Percentiles rank a stretch among this genome's conserved stretches.
These are phyloP conservation scores for Helianthus annuus DNA, from an alignment of 129 eudicot species.

Conservation along the genomic window DNA sequence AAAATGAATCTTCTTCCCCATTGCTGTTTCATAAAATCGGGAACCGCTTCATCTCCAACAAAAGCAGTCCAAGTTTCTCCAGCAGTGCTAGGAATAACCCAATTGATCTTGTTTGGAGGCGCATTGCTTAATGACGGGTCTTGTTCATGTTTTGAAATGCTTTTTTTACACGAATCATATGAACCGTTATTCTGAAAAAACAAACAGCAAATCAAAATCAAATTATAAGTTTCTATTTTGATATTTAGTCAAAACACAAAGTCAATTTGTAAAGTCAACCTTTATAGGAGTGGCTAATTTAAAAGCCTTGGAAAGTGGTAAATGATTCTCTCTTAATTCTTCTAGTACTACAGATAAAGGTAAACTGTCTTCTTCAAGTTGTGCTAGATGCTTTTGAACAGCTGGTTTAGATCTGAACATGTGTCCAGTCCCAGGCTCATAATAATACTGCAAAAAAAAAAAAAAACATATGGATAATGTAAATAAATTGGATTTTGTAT, in stretches of 20 bases:
- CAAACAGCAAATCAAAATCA: background rate
- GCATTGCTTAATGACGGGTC: slow-evolving; percentile 30
- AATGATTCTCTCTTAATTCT: slow-evolving; percentile 46
- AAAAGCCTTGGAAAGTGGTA: slow-evolving; percentile 52
- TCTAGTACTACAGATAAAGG: slow-evolving; percentile 45
- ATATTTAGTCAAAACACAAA: background rate
- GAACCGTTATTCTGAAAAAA: slow-evolving; percentile 38
- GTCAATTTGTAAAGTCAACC: slow-evolving; percentile 32
- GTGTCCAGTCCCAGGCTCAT: slow-evolving; percentile 70
- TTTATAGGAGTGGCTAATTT: slow-evolving; percentile 40
- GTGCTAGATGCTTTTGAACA: slow-evolving; percentile 54
- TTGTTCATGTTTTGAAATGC: slow-evolving; percentile 10
- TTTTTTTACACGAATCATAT: no score
- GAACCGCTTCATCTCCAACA: slow-evolving; percentile 41
- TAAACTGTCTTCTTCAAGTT: slow-evolving; percentile 30
- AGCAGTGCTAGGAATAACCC: slow-evolving; percentile 59
- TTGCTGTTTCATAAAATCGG: slow-evolving; percentile 53
- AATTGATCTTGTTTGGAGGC: slow-evolving; percentile 68
- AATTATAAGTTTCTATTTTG: background rate
- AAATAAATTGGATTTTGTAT: background rate
- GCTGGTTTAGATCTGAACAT: slow-evolving; percentile 62
- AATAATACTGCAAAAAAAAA: slow-evolving; percentile 56
- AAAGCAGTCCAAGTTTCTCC: slow-evolving; percentile 70
- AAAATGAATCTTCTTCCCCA: slow-evolving; percentile 57
- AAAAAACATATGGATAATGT: background rate